These are phyloP conservation scores for Hypoxylon subgilvum DNA, from an alignment of 495 filamentous ascomycete genomes.

Conservation along the genomic window DNA sequence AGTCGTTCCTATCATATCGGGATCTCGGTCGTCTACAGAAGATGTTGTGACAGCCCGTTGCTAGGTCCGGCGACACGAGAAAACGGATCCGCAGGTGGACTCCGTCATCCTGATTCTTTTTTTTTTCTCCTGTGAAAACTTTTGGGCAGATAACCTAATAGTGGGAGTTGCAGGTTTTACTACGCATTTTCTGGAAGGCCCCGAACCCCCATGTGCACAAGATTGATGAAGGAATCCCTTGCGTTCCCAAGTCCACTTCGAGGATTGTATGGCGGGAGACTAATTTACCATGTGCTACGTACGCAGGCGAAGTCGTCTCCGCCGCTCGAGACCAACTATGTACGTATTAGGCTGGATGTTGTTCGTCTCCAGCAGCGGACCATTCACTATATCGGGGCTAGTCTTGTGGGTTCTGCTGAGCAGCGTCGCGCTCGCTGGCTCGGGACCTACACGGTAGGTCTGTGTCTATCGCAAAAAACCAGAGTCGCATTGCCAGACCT, in stretches of 20 bases:
- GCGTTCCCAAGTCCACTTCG: conserved; percentile 12
- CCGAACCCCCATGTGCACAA: no score
- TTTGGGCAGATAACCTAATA: no score
- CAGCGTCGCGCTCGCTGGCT: conserved; percentile 3
- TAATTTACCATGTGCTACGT: conserved; percentile 20
- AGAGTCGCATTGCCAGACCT: conserved; percentile 23
- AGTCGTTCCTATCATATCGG: conserved; percentile 16
- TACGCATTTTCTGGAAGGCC: no score
- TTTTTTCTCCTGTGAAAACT: no score
- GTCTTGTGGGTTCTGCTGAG: conserved; percentile 13
- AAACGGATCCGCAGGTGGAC: conserved; percentile 24
- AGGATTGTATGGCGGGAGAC: conserved; percentile 16
- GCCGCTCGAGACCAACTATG: conserved; percentile 4
- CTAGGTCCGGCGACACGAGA: conserved; percentile 29
- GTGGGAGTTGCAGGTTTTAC: no score
- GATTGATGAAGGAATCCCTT: no score
- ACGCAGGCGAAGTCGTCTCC: conserved; percentile 6
- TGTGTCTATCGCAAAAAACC: neutral
- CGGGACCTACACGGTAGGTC: neutral
- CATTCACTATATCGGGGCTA: conserved; percentile 34
- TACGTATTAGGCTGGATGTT: neutral
- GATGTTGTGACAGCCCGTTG: no score
- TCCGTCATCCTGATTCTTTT: no score
- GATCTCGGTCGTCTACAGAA: neutral
- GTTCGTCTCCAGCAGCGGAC: conserved; percentile 24